Conservation (phyloP, 1,139 yeast genomes). For the Suhomyces taliae region DNA sequence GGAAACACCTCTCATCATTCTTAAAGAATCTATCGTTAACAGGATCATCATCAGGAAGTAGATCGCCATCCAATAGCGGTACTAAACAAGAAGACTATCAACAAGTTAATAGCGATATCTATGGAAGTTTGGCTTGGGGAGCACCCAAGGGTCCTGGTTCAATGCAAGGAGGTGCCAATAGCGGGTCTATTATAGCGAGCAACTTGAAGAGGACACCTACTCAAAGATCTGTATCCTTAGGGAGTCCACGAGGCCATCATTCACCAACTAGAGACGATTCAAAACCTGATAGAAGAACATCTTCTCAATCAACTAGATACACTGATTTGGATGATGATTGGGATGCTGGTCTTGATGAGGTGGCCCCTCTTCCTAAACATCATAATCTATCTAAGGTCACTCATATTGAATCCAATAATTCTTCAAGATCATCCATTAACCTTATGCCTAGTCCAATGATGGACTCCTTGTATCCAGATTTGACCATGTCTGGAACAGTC, state of each 20-base stretch:
- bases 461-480: slow-evolving; percentile 42
- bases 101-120: slow-evolving; percentile 40
- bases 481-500: slow-evolving; percentile 23
- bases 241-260: slow-evolving; percentile 17
- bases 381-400: slow-evolving; percentile 5
- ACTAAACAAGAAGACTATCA: slow-evolving; percentile 21
- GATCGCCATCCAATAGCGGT: slow-evolving; percentile 9
- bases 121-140: slow-evolving; percentile 40
- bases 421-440: slow-evolving; percentile 4
- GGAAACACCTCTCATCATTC: slow-evolving; percentile 60
- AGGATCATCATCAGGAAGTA: slow-evolving; percentile 16
- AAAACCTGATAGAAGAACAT: slow-evolving; percentile 10
- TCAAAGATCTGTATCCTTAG: slow-evolving; percentile 24
- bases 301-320: slow-evolving; percentile 29
- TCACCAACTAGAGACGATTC: slow-evolving; percentile 9
- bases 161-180: slow-evolving; percentile 10
- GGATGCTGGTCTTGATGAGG: slow-evolving; percentile 79
- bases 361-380: slow-evolving; percentile 7
- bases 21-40: slow-evolving; percentile 49
- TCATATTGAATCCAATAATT: slow-evolving; percentile 2
- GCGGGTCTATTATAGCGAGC: slow-evolving; percentile 19
- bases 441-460: slow-evolving; percentile 35
- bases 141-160: slow-evolving; percentile 5
- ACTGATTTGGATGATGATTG: slow-evolving; percentile 85
- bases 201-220: slow-evolving; percentile 17